These are phyloP conservation scores for Aureobasidium mangrovei DNA, from an alignment of 2,329 filamentous ascomycete genomes.

Conservation along the genomic window DNA sequence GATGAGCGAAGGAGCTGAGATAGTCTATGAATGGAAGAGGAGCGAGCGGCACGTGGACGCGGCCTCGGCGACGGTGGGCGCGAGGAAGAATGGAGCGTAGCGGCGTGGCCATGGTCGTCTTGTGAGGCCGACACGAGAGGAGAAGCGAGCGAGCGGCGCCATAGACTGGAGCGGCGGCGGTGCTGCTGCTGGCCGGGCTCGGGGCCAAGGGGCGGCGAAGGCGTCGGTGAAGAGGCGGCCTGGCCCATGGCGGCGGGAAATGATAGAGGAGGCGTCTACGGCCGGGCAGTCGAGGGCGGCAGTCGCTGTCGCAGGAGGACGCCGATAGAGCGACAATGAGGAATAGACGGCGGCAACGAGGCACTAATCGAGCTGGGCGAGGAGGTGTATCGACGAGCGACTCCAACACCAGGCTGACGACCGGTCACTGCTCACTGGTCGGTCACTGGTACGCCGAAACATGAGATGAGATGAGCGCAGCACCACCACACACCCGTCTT, in stretches of 20 bases:
- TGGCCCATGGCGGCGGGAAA: constrained; percentile 24
- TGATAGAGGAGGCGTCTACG: not conserved
- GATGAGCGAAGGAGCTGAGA: constrained; percentile 25
- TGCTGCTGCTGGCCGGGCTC: not conserved
- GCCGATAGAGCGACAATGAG: no score
- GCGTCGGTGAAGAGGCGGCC: constrained; percentile 20
- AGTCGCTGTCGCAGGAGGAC: not conserved
- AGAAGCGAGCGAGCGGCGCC: constrained; percentile 14
- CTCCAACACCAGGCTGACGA: no score
- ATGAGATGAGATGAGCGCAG: no score
- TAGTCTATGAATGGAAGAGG: constrained; percentile 25
- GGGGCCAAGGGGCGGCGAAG: not conserved
- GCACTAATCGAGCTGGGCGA: no score
- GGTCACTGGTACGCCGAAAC: no score
- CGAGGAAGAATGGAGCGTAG: not conserved
- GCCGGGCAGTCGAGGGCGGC: not conserved
- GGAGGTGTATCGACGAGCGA: no score
- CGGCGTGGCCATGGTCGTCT: not conserved
- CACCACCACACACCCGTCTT: no score
- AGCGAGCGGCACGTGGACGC: constrained; percentile 20
- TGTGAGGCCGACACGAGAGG: constrained; percentile 2
- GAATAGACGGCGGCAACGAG: no score
- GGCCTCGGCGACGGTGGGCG: not conserved
- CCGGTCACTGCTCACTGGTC: no score
- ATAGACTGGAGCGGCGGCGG: not conserved